These are phyloP conservation scores for Austroboletus niveus DNA, from an alignment of 1,284 basidiomycete species.

Conservation along the genomic window DNA sequence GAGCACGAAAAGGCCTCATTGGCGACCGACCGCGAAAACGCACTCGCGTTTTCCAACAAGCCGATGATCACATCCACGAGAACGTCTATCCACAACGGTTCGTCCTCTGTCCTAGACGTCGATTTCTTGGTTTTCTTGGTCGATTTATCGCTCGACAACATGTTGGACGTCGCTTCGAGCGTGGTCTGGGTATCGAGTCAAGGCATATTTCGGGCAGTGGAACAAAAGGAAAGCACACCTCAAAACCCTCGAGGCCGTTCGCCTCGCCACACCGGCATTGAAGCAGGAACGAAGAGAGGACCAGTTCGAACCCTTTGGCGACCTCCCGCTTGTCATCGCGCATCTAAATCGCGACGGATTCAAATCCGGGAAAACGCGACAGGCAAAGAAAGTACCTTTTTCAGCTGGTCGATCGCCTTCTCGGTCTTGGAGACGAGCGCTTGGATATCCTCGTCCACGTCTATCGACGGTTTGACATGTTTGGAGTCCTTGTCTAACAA, in stretches of 20 bases:
- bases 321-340: slow-evolving; percentile 49
- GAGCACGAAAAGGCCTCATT: slow-evolving; percentile 83
- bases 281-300: slow-evolving; percentile 67
- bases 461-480: slow-evolving; percentile 58
- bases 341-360: slow-evolving; percentile 35
- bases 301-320: slow-evolving; percentile 66
- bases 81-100: slow-evolving; percentile 70
- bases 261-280: slow-evolving; percentile 68
- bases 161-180: slow-evolving; percentile 50
- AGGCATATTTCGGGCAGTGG: background rate
- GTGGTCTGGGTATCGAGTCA: slow-evolving; percentile 41
- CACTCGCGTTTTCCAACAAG: slow-evolving; percentile 82
- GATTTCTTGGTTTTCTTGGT: slow-evolving; percentile 47
- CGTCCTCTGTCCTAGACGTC: slow-evolving; percentile 26
- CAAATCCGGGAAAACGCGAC: background rate
- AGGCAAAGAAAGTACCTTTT: slow-evolving; percentile 38
- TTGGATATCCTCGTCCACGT: slow-evolving; percentile 58
- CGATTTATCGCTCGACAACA: slow-evolving; percentile 49
- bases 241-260: slow-evolving; percentile 52
- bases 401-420: slow-evolving; percentile 46
- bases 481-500: slow-evolving; percentile 67
- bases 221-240: slow-evolving; percentile 44
- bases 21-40: slow-evolving; percentile 79
- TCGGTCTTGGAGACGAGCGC: slow-evolving; percentile 48
- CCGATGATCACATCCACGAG: slow-evolving; percentile 88